These are phyloP conservation scores for Cylindrodendrum hubeiense DNA, from an alignment of 2,329 filamentous ascomycete species.

Conservation along the genomic window DNA sequence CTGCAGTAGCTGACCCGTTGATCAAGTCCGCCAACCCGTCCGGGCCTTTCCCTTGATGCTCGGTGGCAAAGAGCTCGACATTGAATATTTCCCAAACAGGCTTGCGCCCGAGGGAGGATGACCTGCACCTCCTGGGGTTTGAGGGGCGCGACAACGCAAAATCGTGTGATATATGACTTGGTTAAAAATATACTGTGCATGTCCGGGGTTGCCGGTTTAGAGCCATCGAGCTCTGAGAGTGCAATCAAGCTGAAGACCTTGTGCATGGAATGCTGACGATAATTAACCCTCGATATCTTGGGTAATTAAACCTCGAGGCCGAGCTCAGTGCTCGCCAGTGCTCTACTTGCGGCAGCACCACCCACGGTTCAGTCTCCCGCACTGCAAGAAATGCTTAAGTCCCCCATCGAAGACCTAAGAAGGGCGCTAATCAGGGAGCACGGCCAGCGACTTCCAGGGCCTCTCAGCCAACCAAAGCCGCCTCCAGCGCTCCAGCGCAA, in stretches of 20 bases:
- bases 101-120: constrained; percentile 4
- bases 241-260: not conserved
- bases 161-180: constrained; percentile 20
- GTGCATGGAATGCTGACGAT: not conserved
- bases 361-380: not conserved
- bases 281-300: not conserved
- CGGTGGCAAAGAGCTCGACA: constrained; percentile 26
- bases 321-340: not conserved
- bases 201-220: not conserved
- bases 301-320: not conserved
- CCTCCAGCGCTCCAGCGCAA: not conserved
- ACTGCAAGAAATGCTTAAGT: not conserved
- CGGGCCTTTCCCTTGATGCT: not conserved
- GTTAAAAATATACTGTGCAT: constrained; percentile 7
- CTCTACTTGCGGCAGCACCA: not conserved
- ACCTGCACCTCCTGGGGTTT: constrained; percentile 13
- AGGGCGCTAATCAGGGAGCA: constrained; percentile 11
- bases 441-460: constrained; percentile 10
- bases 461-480: constrained; percentile 1
- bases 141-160: not conserved
- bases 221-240: not conserved
- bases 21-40: constrained; percentile 3
- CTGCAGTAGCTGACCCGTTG: not conserved
- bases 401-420: not conserved
- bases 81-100: constrained; percentile 23